Base-by-base conservation (phyloP, 345 rosid species). In the Brassica carinata region DNA sequence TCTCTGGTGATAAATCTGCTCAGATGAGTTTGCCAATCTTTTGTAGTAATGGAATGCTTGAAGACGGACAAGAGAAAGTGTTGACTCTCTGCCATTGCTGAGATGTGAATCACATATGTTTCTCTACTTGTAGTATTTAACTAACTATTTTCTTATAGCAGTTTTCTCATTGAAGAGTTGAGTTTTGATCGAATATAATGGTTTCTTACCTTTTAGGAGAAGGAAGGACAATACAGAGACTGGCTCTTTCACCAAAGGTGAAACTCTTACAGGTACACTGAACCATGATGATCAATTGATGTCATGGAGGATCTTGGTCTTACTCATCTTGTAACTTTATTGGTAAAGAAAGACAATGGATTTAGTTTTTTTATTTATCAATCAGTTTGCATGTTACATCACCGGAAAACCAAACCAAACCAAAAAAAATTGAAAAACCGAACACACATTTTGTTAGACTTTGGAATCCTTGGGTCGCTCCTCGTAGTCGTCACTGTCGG, bases 1-100 rank as follows among this genome's bases (percentile, higher is more conserved):
- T 89, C 53, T 90, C 93, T 3, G 91, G 98, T 81, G 90, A 89
- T 80, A 85, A 86, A 69, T 55, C 84, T 67, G 62, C 38, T 77
- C 85, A 85, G 65, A 77, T 86, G 59, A 58, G 85, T 9, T 72
- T 81, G 27, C 83, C 91, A 48, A 57, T 85, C 51, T 80, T 79
- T 66, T 77, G 6, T 61, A 51, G 79, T 68, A 64, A 61, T 27
- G 61, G 69, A 33, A 79, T 67, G 83, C 34, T 38, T 55, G 62
- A 17, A 55, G 62, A 55, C 8, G 62, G 17, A 55, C 17, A 45
- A 13, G 59, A 17, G 62, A 17, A 55, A 55, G 26, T 55, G 62
- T 55, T 55, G 62, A 55, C 62, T 55, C 26, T 55, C 62, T 55
- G 26, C 23, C 62, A 55, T 17, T 55, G 26, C 62, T 17, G 62